These are phyloP conservation scores for Laburnicola sp. DNA, from an alignment of 2,329 filamentous ascomycete species.

Conservation along the genomic window DNA sequence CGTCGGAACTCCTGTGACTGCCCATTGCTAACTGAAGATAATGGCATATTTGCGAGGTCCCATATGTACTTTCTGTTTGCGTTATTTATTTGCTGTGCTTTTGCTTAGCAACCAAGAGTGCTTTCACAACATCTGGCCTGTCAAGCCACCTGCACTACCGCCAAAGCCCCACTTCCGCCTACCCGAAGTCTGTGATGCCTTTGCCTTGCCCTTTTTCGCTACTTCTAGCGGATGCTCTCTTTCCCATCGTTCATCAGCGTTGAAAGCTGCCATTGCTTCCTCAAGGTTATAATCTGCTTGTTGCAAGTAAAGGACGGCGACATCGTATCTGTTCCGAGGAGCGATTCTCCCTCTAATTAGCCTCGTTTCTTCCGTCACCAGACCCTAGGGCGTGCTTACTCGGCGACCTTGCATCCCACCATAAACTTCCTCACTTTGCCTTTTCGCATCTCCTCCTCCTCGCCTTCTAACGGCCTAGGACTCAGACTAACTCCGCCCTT, in stretches of 20 bases:
- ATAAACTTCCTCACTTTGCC: conserved; percentile 74
- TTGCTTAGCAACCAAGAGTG: too few species aligned
- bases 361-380: conserved; percentile 3
- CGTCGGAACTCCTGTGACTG: too few species aligned
- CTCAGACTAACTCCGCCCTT: conserved; percentile 68
- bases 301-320: conserved; percentile 74
- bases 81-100: too few species aligned
- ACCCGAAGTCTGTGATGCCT: conserved; percentile 27
- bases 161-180: conserved; percentile 43
- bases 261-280: conserved; percentile 64
- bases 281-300: conserved; percentile 69
- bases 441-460: conserved; percentile 73
- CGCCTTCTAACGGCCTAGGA: conserved; percentile 70
- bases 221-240: conserved; percentile 63
- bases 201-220: conserved; percentile 50
- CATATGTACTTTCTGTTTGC: too few species aligned
- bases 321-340: conserved; percentile 59
- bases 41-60: neutral
- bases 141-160: conserved; percentile 36
- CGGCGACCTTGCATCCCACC: conserved; percentile 74
- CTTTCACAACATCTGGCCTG: conserved; percentile 40
- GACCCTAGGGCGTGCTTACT: conserved; percentile 58
- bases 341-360: conserved; percentile 46
- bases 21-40: too few species aligned
- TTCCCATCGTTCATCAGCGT: conserved; percentile 77